Evolutionary conservation across 1,284 basidiomycete species (phyloP).

Genomic region (Erythrobasidium hasegawianum): DNA sequence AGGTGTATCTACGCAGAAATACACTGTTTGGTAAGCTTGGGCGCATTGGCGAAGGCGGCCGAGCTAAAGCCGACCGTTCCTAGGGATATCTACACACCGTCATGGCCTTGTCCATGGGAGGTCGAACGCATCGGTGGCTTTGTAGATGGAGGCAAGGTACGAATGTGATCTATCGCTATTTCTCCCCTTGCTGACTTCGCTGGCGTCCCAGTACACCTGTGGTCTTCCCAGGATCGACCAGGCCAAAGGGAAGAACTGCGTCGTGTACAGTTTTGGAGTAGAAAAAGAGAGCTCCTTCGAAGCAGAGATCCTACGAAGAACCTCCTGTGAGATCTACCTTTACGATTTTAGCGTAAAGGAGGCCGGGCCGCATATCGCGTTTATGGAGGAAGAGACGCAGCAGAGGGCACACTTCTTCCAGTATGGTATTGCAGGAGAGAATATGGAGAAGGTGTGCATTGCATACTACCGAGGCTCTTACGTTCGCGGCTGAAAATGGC

Average conservation of each 20-base stretch:
- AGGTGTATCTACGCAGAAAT: neutral
- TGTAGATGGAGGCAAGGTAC: slow-evolving; percentile 34
- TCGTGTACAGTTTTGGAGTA: slow-evolving; percentile 33
- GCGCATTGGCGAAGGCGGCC: no score
- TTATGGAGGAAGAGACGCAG: slow-evolving; percentile 9
- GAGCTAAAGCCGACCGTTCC: no score
- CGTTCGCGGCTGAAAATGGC: no score
- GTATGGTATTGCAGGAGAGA: slow-evolving; percentile 1
- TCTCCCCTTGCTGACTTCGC: no score
- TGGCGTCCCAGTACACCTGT: slow-evolving; percentile 31
- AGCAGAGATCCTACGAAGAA: slow-evolving; percentile 27
- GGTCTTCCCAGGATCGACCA: slow-evolving; percentile 29
- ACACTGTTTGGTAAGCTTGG: no score
- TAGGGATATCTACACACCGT: slow-evolving; percentile 25
- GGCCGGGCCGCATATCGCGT: slow-evolving; percentile 22
- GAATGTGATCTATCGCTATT: no score
- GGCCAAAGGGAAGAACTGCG: slow-evolving; percentile 25
- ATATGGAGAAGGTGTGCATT: no score
- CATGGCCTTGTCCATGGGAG: slow-evolving; percentile 31
- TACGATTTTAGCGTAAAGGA: slow-evolving; percentile 31
- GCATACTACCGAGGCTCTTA: no score
- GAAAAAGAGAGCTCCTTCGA: slow-evolving; percentile 33
- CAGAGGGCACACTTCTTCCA: slow-evolving; percentile 24
- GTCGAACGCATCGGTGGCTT: slow-evolving; percentile 16
- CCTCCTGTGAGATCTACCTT: slow-evolving; percentile 30